These are phyloP conservation scores for Suillus lakei DNA, from an alignment of 768 basidiomycete genomes.

Conservation along the genomic window DNA sequence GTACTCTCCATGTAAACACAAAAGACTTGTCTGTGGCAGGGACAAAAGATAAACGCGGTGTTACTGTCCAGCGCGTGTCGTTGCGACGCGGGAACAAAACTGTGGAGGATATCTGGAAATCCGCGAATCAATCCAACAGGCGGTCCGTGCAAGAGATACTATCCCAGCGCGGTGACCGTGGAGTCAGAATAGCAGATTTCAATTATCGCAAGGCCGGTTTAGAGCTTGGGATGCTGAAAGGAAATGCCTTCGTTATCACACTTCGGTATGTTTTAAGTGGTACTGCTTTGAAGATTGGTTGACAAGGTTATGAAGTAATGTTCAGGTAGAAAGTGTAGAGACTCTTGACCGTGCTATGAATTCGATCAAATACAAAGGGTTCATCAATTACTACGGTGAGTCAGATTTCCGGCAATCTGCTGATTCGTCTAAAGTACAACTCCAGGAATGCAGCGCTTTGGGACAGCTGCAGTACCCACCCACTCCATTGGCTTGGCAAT, in stretches of 20 bases:
- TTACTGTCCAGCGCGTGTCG: conserved; percentile 92
- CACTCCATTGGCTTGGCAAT: conserved; percentile 93
- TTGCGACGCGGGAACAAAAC: conserved; percentile 77
- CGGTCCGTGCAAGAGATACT: conserved; percentile 61
- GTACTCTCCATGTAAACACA: conserved; percentile 72
- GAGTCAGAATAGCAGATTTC: conserved; percentile 86
- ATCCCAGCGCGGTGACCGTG: conserved; percentile 83
- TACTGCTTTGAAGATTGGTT: conserved; percentile 6
- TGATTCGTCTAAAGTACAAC: conserved; percentile 17
- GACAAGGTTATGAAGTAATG: conserved; percentile 59
- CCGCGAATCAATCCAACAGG: conserved; percentile 70
- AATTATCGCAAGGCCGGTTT: conserved; percentile 81
- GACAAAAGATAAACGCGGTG: conserved; percentile 98
- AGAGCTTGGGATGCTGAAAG: conserved; percentile 95
- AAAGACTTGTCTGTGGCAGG: conserved; percentile 92
- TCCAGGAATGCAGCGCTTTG: conserved; percentile 97
- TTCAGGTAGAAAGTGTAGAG: conserved; percentile 75
- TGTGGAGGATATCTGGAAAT: conserved; percentile 84
- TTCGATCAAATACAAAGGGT: conserved; percentile 82
- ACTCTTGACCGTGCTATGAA: conserved; percentile 76
- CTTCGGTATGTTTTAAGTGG: conserved; percentile 62
- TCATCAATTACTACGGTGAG: conserved; percentile 97
- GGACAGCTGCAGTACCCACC: conserved; percentile 94
- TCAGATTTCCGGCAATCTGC: conserved; percentile 1
- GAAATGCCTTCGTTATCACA: conserved; percentile 95